Percentiles rank a stretch among this genome's conserved stretches.
Conservation (phyloP, 176 grass and related monocot species). For the Triticum dicoccoides region DNA sequence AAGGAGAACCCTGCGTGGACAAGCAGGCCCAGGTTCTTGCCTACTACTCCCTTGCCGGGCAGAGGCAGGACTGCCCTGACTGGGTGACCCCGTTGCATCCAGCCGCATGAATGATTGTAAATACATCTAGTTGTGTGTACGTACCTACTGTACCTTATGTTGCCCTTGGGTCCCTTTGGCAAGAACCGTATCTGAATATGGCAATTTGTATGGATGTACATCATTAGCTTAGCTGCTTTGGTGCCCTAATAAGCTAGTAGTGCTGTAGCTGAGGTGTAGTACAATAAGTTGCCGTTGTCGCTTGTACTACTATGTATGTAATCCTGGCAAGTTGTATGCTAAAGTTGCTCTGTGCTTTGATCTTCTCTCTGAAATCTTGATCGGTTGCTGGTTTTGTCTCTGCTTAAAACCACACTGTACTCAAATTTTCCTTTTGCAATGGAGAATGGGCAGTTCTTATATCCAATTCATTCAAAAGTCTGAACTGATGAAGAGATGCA, state of each 20-base stretch:
- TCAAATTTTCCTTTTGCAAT: not conserved
- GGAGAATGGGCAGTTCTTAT: too few relatives aligned
- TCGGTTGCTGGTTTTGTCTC: too few relatives aligned
- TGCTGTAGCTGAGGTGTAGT: slow-evolving; percentile 34
- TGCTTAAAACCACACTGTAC: not conserved
- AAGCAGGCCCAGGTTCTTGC: slow-evolving; percentile 70
- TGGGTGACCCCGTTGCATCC: slow-evolving; percentile 69
- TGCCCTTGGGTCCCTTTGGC: not conserved
- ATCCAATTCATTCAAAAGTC: too few relatives aligned
- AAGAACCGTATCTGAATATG: slow-evolving; percentile 12
- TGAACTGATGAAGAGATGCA: too few relatives aligned
- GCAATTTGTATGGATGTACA: slow-evolving; percentile 13
- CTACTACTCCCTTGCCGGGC: slow-evolving; percentile 84
- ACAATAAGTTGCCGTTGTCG: slow-evolving; percentile 40
- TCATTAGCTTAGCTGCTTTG: slow-evolving; percentile 25
- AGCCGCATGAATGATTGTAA: slow-evolving; percentile 61
- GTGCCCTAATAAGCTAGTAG: slow-evolving; percentile 42
- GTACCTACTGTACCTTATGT: not conserved
- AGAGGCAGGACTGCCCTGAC: slow-evolving; percentile 62
- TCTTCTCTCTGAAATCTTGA: slow-evolving; percentile 7
- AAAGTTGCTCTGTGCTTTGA: slow-evolving; percentile 8
- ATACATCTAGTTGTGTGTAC: slow-evolving; percentile 23
- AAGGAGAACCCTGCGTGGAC: slow-evolving; percentile 42
- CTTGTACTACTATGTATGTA: slow-evolving; percentile 39
- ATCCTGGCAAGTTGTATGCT: slow-evolving; percentile 35